These are phyloP conservation scores for Coprinopsis marcescibilis DNA, from an alignment of 768 basidiomycete genomes.

Conservation along the genomic window DNA sequence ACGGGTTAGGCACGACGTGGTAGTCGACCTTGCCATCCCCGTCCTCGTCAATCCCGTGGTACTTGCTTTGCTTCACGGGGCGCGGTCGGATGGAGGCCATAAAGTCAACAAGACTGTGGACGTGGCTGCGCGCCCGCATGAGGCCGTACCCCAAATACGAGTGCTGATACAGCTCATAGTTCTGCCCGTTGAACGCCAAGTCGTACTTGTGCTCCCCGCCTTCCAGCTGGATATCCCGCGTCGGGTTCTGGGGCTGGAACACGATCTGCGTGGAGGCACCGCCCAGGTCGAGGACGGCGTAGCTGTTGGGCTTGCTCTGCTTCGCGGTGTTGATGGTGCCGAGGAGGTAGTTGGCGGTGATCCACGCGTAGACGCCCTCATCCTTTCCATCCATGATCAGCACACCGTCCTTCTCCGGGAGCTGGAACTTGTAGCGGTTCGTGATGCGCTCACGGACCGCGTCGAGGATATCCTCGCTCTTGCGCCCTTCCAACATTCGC, in stretches of 20 bases:
- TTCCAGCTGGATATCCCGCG: conserved; percentile 35
- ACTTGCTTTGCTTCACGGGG: conserved; percentile 8
- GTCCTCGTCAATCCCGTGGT: conserved; percentile 16
- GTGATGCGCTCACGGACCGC: conserved; percentile 63
- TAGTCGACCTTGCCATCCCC: conserved; percentile 7
- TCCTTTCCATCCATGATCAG: conserved; percentile 93
- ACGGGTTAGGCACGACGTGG: conserved; percentile 4
- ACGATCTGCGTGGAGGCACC: conserved; percentile 98
- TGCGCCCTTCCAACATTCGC: conserved; percentile 55
- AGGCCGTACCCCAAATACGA: conserved; percentile 97
- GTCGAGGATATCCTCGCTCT: conserved; percentile 66
- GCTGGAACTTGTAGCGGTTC: conserved; percentile 59
- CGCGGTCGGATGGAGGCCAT: conserved; percentile 45
- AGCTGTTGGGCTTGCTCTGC: conserved; percentile 36
- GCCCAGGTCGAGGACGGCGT: conserved; percentile 93
- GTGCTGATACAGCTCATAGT: conserved; percentile 86
- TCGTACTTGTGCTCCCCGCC: conserved; percentile 93
- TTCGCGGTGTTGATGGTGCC: conserved; percentile 42
- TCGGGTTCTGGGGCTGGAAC: conserved; percentile 62
- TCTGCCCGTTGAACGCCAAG: conserved; percentile 65
- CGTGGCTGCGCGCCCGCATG: conserved; percentile 78
- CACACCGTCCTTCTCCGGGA: conserved; percentile 54
- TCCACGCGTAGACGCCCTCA: conserved; percentile 98
- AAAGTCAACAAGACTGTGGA: conserved; percentile 90
- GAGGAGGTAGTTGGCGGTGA: conserved; percentile 92